Evolutionary conservation across 2,329 filamentous ascomycete genomes (phyloP).

Genomic region (Coleophoma cylindrospora): DNA sequence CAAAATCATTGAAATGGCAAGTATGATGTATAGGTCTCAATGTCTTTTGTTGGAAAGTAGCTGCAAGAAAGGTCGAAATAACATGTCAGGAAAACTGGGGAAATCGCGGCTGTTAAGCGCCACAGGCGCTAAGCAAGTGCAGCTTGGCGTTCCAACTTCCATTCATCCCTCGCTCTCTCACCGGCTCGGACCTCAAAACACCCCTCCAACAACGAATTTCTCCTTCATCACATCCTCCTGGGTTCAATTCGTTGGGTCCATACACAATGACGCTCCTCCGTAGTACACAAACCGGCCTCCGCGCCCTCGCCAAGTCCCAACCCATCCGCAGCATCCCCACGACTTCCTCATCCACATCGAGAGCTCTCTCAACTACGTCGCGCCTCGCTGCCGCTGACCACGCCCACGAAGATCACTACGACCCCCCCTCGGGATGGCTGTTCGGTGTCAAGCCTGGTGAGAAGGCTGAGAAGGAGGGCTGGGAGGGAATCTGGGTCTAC

Average conservation of each 20-base stretch:
- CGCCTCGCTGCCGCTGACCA: conserved; percentile 12
- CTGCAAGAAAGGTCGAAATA: no score
- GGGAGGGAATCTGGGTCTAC: conserved; percentile 83
- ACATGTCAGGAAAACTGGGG: no score
- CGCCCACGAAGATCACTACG: conserved; percentile 57
- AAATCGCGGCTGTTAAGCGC: no score
- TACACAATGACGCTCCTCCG: neutral
- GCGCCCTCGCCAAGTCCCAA: neutral
- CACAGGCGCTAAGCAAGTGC: no score
- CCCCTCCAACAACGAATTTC: no score
- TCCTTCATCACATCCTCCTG: no score
- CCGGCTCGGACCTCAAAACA: neutral
- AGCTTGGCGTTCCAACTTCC: no score
- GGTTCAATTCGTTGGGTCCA: no score
- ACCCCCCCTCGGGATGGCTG: conserved; percentile 86
- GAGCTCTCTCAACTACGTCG: conserved; percentile 2
- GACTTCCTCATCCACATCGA: neutral
- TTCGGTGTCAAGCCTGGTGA: conserved; percentile 92
- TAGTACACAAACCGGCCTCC: neutral
- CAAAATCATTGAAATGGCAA: no score
- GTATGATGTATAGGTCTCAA: no score
- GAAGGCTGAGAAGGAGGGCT: conserved; percentile 94
- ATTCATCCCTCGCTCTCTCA: neutral
- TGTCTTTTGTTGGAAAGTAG: no score
- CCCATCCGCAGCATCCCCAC: neutral